phyloP scores from a whole-genome alignment of 2,329 filamentous ascomycete genomes.

The Phyllosticta citribraziliensis region DNA sequence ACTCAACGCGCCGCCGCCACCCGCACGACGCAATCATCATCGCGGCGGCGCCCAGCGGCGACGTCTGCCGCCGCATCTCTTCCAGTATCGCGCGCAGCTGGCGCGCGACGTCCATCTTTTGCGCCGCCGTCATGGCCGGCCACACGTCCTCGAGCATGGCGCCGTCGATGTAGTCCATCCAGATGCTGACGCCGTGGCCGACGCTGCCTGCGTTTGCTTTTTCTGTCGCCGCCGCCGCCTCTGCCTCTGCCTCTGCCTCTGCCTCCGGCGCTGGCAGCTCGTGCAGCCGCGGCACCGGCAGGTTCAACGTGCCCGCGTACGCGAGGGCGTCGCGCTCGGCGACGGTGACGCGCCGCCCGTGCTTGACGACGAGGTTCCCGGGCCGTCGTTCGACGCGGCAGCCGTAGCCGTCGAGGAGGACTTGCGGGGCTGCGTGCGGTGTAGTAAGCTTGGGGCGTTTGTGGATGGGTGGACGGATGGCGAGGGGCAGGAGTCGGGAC shows the following conservation, averaged over 20 bases:
- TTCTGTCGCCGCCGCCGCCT: too few species aligned
- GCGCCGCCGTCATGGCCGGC: slow-evolving; percentile 7
- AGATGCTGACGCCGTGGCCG: background rate
- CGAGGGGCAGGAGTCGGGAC: too few species aligned
- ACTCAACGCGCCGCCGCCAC: slow-evolving; percentile 3
- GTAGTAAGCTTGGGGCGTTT: too few species aligned
- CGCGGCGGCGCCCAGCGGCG: background rate
- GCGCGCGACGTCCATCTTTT: slow-evolving; percentile 9
- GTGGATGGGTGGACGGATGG: too few species aligned
- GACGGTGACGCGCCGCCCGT: background rate
- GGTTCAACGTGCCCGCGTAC: background rate
- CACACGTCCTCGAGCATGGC: slow-evolving; percentile 10
- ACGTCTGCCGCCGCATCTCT: slow-evolving; percentile 7
- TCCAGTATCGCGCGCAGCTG: slow-evolving; percentile 11
- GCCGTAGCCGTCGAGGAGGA: background rate
- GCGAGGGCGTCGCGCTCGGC: background rate
- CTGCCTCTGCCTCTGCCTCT: too few species aligned
- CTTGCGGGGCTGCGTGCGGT: background rate
- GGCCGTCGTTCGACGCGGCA: background rate
- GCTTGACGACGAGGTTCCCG: background rate
- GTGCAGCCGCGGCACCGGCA: background rate
- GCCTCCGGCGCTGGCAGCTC: background rate
- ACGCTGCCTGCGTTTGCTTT: too few species aligned
- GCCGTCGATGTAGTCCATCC: slow-evolving; percentile 12
- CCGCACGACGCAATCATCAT: slow-evolving; percentile 11